Conservation (phyloP, 768 basidiomycete species). For the Boletus tylopilopsis region DNA sequence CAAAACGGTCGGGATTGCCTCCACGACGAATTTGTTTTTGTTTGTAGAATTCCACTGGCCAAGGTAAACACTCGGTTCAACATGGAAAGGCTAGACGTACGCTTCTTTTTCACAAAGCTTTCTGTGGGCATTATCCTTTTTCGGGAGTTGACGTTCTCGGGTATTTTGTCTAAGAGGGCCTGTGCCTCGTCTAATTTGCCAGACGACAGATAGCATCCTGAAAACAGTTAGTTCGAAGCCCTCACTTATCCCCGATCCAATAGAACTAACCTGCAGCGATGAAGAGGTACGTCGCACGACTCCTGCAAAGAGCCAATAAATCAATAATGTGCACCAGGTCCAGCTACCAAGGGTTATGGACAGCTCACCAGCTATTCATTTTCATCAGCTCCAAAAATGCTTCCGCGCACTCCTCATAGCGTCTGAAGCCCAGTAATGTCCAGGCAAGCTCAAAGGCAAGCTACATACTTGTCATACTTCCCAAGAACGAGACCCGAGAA, state of each 20-base stretch:
- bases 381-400: slow-evolving; percentile 60
- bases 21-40: slow-evolving; percentile 58
- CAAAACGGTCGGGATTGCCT: slow-evolving; percentile 49
- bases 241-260: background rate
- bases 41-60: slow-evolving; percentile 76
- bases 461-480: slow-evolving; percentile 38
- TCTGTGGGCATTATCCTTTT: slow-evolving; percentile 75
- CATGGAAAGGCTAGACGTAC: slow-evolving; percentile 37
- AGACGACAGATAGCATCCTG: slow-evolving; percentile 61
- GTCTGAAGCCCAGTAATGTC: slow-evolving; percentile 60
- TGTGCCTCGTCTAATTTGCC: slow-evolving; percentile 58
- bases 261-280: slow-evolving; percentile 59
- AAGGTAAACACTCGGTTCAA: background rate
- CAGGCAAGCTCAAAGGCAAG: slow-evolving; percentile 77
- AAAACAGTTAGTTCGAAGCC: background rate
- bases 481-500: background rate
- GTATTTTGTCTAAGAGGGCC: slow-evolving; percentile 57
- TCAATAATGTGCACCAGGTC: background rate
- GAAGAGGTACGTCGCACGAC: slow-evolving; percentile 76
- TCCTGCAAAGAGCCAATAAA: slow-evolving; percentile 47
- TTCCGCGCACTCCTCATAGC: slow-evolving; percentile 66
- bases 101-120: slow-evolving; percentile 71
- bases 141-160: slow-evolving; percentile 52
- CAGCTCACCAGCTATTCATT: slow-evolving; percentile 63
- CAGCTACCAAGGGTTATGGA: background rate